Base-by-base conservation (phyloP, 163 green algal species). In the Scenedesmus sp. region DNA sequence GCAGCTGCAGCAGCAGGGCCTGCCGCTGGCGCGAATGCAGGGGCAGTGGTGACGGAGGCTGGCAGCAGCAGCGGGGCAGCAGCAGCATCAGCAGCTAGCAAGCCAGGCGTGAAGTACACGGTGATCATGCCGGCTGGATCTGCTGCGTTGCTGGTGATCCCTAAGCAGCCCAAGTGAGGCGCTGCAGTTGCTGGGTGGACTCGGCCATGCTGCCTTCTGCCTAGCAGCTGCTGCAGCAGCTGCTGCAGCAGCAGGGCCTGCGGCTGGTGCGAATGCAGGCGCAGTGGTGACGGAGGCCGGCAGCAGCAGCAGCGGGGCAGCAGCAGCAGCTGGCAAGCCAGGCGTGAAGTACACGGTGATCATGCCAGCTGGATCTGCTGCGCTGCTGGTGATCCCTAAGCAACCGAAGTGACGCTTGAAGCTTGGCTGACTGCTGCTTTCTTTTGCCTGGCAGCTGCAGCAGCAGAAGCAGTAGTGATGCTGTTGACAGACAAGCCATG, bases 101-200 rank as follows among this genome's bases (percentile, higher is more conserved):
- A 2, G 70, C 23, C 70, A 52, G 70, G 70, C 52, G 18, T 82
- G 52, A 62, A 46, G 34, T 93, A 88, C 60, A 70, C 54, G 0
- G 74, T 93, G n/a, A 76, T 67, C 54, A 91, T 91, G 86, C 90
- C 90, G 55, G 16, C 85, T 9, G 90, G 46, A 7, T 88, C 67
- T 18, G 90, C 90, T 26, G 90, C 90, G 7, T 55, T 93, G 62
- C 46, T 93, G 59, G 52, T 93, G 12, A 57, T 93, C 1, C 88
- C 88, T 2, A 91, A 91, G 57, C 34, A 34, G 34, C 12, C 2
- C 4, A 59, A 59, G 34, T 84, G 26, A 84, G n/a, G 74, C 26
- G 8, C 74, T 81, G 18, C 9, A 9, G 26, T 18, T 82, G 74
- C 8, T 82, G 26, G 8, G 9, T 70, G 62, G 62, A 20, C 12